These are phyloP conservation scores for Aristolochia contorta DNA, from an alignment of 164 flowering plant genomes.

Conservation along the genomic window DNA sequence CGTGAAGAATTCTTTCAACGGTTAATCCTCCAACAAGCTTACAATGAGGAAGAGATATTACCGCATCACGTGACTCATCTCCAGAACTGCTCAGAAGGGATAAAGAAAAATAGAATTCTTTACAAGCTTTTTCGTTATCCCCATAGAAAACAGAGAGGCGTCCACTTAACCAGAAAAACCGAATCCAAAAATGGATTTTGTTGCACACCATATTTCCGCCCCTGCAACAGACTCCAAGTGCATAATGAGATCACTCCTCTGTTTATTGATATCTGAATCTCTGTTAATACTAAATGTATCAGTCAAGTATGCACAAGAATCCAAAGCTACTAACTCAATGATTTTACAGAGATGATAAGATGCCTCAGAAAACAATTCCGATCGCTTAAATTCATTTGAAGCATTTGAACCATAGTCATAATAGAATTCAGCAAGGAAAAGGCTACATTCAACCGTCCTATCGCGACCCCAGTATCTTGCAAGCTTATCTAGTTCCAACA, in stretches of 20 bases:
- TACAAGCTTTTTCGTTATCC: conserved; percentile 60
- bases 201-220: conserved; percentile 15
- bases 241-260: conserved; percentile 1
- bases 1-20: conserved; percentile 50
- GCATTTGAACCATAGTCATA: conserved; percentile 59
- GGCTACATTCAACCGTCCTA: conserved; percentile 67
- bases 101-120: conserved; percentile 49
- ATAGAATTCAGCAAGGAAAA: conserved; percentile 86
- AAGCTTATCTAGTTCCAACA: conserved; percentile 81
- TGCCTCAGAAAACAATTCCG: conserved; percentile 49
- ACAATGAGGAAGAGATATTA: conserved; percentile 48
- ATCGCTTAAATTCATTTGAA: conserved; percentile 20
- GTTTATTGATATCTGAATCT: neutral
- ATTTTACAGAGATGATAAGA: conserved; percentile 85
- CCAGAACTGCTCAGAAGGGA: conserved; percentile 41
- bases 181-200: conserved; percentile 60
- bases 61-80: conserved; percentile 16
- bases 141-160: conserved; percentile 51
- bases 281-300: conserved; percentile 6
- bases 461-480: conserved; percentile 65
- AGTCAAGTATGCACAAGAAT: conserved; percentile 25
- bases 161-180: conserved; percentile 86
- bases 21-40: conserved; percentile 48
- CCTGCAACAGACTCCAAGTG: conserved; percentile 7
- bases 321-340: conserved; percentile 66